Evolutionary conservation across 768 basidiomycete species (phyloP), one percentile per base, ranked within the genome.

Genomic region (Kockovaella imperatae): DNA sequence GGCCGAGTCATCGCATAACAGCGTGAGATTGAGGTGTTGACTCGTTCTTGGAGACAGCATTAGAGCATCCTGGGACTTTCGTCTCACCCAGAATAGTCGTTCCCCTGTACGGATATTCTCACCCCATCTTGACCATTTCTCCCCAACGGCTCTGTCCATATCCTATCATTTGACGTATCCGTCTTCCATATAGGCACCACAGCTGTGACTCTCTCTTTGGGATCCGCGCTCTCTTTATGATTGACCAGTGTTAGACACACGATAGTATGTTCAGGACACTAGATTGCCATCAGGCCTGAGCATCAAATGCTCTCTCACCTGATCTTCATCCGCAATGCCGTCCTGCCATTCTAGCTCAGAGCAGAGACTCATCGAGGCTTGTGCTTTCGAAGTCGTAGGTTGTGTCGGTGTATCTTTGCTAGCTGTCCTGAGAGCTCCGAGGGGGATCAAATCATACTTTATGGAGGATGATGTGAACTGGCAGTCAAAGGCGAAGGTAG

Each of bases 131-230:
- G 43, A 6, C 62, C 60, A 13, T 57, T 56, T 28, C 54, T 52
- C 14, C 56, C 58, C 20, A 63, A 47, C 0, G 62, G 44, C 15
- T 51, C 52, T 15, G 53, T 49, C 32, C 26, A 55, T 28, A 67
- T 52, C 29, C 59, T 48, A 5, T 49, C 46, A 28, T 62, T 63
- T 3, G 62, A 35, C 29, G 57, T 36, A 34, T 57, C 47, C 3
- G 44, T 49, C 6, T 54, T 31, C 67, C 67, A 64, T 36, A 72
- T 54, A 2, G 71, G 71, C 25, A 72, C 62, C 41, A 71, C 71
- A 1, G 67, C 54, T 2, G 62, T 60, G 14, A 71, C 55, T 21
- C 71, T 47, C 25, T 64, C 58, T 4, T 54, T 51, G 23, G 67
- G 60, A 3, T 54, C 45, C 3, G 61, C 50, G 4, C 52, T 54